Conservation (phyloP, 345 rosid species). For the Populus pruinosa region DNA sequence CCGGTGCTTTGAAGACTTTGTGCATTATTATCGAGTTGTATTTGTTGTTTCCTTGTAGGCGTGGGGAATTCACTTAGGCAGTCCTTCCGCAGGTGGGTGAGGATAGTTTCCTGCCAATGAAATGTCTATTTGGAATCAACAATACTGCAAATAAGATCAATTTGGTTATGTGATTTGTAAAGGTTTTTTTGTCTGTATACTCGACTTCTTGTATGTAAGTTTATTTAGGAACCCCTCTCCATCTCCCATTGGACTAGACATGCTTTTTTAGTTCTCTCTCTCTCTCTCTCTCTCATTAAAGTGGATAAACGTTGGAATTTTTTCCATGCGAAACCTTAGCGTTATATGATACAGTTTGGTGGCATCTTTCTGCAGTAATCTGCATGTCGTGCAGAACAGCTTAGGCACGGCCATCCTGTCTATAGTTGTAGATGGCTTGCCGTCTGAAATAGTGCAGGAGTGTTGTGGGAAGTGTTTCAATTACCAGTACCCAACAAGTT, state of each 20-base stretch:
- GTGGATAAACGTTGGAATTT: background rate
- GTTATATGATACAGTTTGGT: background rate
- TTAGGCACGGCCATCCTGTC: no score
- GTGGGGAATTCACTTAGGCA: background rate
- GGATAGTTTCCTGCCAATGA: background rate
- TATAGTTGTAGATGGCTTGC: no score
- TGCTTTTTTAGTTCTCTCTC: background rate
- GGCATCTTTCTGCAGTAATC: background rate
- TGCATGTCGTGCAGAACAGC: no score
- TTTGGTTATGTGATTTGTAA: background rate
- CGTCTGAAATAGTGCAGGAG: background rate
- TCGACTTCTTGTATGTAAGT: background rate
- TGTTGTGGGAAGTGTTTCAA: background rate
- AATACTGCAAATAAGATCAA: background rate
- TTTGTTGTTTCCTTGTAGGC: background rate
- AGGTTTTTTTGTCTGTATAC: background rate
- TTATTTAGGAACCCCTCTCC: no score
- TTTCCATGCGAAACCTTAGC: background rate
- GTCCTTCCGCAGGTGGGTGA: background rate
- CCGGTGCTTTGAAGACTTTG: background rate
- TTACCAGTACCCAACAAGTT: background rate
- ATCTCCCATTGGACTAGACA: no score
- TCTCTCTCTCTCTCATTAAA: background rate
- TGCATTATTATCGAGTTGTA: background rate
- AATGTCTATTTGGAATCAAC: background rate